Base-by-base conservation (phyloP, 305 asterid genomes). In the Fraxinus baroniana region DNA sequence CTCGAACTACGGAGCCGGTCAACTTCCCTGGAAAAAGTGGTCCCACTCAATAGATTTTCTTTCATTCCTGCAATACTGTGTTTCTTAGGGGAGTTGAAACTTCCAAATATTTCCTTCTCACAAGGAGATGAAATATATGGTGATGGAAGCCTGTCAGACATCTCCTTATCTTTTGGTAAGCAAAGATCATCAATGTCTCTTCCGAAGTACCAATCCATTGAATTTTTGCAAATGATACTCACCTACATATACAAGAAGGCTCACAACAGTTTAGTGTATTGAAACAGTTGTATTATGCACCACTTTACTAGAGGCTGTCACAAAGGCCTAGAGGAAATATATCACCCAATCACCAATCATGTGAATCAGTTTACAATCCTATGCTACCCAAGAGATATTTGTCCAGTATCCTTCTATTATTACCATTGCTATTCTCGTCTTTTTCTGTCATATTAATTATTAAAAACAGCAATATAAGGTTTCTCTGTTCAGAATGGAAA, bases 121-220 rank as follows among this genome's bases (percentile, higher is more conserved):
- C 88, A 85, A 33, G 84, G 79, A 52, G 85, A 62, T 88, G 86
- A 86, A 77, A 79, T 83, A 80, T 86, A 77, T 26, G 82, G 83
- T 64, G 88, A 86, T 79, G 87, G 83, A 79, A 79, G 77, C 77
- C 85, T 46, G 36, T 84, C 84, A 4, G 81, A 82, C 5, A 79
- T 74, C 72, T 80, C 86, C 79, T 81, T 80, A 70, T 84, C 80
- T 76, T 79, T 78, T 4, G 89, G 87, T 32, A 88, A 87, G 7
- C 81, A 41, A 44, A 86, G 66, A 78, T 83, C 86, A 57, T 81
- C 86, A 26, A 39, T 9, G 36, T 49, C 37, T 57, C 46, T 79
- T 24, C 70, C 87, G 32, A 9, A 85, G 84, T 85, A 75, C 91
- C 89, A 86, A 26, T 86, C 89, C 91, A 88, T 88, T 64, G 32